Conservation (phyloP, 2,329 filamentous ascomycete genomes). For the Trichoderma koningii region DNA sequence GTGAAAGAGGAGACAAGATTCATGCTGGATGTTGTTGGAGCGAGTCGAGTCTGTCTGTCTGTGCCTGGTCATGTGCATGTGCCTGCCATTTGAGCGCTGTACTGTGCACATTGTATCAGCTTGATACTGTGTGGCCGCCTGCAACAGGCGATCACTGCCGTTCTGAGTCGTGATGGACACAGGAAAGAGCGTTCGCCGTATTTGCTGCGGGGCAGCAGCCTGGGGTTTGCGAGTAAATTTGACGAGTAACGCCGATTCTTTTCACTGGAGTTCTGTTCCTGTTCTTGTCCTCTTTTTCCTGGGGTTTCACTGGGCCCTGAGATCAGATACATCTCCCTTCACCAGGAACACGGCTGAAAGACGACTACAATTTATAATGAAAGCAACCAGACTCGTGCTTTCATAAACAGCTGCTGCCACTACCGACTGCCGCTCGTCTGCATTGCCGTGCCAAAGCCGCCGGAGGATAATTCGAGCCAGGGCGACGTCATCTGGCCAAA, state of each 20-base stretch:
- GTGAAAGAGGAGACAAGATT: constrained; percentile 5
- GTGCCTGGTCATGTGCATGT: background rate
- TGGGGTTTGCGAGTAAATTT: background rate
- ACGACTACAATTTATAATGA: background rate
- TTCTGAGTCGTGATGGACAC: constrained; percentile 16
- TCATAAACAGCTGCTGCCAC: background rate
- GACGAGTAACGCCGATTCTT: background rate
- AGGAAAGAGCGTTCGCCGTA: background rate
- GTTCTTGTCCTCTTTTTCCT: background rate
- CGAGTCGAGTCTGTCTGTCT: background rate
- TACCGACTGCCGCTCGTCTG: constrained; percentile 8
- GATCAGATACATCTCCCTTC: background rate
- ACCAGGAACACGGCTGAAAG: background rate
- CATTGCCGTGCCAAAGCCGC: constrained; percentile 26
- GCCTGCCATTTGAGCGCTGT: background rate
- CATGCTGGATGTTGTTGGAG: too few relatives aligned
- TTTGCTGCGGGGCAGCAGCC: constrained; percentile 6
- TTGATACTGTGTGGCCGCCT: constrained; percentile 1
- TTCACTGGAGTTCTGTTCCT: background rate
- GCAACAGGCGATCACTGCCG: constrained; percentile 20
- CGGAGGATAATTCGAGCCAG: background rate
- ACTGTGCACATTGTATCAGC: background rate
- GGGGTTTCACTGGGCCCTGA: background rate
- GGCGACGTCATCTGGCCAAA: constrained; percentile 24
- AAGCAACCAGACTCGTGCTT: background rate